Evolutionary conservation across 2,329 filamentous ascomycete species (phyloP).

Genomic region (Trichoderma harzianum): DNA sequence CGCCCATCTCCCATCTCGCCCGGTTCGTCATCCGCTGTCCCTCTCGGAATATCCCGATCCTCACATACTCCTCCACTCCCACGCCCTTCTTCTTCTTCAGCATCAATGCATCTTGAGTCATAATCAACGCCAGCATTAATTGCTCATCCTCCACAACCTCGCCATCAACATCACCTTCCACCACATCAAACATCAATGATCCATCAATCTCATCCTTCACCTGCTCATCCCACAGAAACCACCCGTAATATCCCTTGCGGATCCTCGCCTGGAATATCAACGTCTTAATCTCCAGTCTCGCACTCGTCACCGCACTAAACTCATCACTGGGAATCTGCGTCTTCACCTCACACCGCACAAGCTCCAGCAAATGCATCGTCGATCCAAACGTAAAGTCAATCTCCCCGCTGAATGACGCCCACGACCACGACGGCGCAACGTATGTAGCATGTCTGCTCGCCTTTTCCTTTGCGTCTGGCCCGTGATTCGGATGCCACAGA

Average conservation of each 20-base stretch:
- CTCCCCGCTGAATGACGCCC: background rate
- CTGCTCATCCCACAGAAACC: slow-evolving; percentile 5
- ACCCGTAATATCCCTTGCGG: background rate
- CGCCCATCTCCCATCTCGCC: background rate
- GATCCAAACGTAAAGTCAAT: slow-evolving; percentile 1
- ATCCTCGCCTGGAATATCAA: background rate
- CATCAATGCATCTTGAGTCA: slow-evolving; percentile 4
- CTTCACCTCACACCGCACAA: background rate
- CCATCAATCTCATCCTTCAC: background rate
- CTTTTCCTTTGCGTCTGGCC: background rate
- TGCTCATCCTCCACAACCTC: background rate
- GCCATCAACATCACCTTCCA: background rate
- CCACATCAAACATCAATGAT: background rate
- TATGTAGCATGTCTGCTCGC: background rate
- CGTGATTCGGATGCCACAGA: background rate
- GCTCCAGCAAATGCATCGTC: background rate
- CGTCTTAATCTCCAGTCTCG: background rate
- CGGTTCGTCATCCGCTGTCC: background rate
- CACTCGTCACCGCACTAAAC: background rate
- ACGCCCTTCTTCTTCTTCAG: background rate
- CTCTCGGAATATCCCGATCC: background rate
- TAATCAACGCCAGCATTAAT: background rate
- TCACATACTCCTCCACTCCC: background rate
- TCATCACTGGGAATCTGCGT: background rate
- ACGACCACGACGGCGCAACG: slow-evolving; percentile 10